phyloP scores from a whole-genome alignment of 2,329 filamentous ascomycete species.

The Talaromyces sp. region DNA sequence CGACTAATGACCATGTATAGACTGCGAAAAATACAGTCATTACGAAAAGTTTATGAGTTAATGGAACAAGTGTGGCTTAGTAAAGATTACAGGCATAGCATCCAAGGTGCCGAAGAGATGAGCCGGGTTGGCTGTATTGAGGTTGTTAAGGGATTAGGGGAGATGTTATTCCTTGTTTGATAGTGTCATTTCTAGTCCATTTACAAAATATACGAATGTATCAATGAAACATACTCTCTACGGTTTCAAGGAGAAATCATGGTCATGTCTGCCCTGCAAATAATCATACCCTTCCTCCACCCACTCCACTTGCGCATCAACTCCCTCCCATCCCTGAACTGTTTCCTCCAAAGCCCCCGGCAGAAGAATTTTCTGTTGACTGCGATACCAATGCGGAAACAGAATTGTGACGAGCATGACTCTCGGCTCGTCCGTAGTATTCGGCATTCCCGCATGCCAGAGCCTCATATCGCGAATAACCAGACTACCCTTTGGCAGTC shows the following conservation, averaged over 20 bases:
- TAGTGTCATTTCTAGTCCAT: neutral
- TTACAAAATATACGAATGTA: neutral
- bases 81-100: neutral
- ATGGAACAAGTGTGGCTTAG: slow-evolving; percentile 2
- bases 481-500: slow-evolving; percentile 46
- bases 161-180: neutral
- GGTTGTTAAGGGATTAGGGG: neutral
- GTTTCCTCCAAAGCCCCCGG: slow-evolving; percentile 28
- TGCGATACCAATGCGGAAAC: slow-evolving; percentile 39
- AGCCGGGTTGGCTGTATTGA: slow-evolving; percentile 4
- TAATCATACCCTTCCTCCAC: slow-evolving; percentile 36
- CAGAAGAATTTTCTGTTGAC: slow-evolving; percentile 31
- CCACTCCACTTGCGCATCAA: slow-evolving; percentile 37
- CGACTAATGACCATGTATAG: neutral
- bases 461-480: slow-evolving; percentile 48
- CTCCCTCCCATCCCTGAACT: slow-evolving; percentile 32
- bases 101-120: slow-evolving; percentile 1
- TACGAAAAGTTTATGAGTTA: neutral
- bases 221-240: neutral
- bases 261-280: slow-evolving; percentile 35
- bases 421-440: slow-evolving; percentile 39
- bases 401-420: slow-evolving; percentile 46
- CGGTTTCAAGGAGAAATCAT: slow-evolving; percentile 31
- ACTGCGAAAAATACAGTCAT: neutral
- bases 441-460: slow-evolving; percentile 52